A percentile compares a stretch with the other conserved stretches of the same genome.
Conservation (phyloP, 768 basidiomycete species). For the Tricholoma hemisulphureum region DNA sequence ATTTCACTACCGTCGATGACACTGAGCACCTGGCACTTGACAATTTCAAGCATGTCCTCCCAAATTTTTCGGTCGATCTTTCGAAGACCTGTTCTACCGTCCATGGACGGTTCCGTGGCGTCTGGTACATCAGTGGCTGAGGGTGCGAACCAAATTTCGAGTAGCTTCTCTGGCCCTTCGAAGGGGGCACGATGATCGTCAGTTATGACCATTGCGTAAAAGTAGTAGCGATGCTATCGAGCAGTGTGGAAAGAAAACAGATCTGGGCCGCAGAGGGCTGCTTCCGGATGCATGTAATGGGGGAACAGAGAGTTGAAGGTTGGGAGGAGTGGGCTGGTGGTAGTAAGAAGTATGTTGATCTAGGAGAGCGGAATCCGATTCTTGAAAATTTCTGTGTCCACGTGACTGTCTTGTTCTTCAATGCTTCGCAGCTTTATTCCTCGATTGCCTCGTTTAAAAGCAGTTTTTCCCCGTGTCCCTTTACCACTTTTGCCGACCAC, state of each 20-base stretch:
- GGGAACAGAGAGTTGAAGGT: constrained; percentile 12
- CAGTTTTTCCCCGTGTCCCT: constrained; percentile 42
- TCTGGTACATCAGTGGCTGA: constrained; percentile 59
- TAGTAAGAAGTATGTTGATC: too few relatives aligned
- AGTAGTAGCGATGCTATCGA: constrained; percentile 47
- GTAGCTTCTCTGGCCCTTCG: constrained; percentile 91
- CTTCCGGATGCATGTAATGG: constrained; percentile 45
- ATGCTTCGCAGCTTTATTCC: constrained; percentile 41
- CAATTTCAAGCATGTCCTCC: constrained; percentile 97
- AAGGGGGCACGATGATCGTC: constrained; percentile 57
- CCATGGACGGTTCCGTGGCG: constrained; percentile 29
- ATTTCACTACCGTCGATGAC: constrained; percentile 84
- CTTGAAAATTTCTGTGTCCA: background rate
- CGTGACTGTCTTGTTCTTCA: constrained; percentile 1
- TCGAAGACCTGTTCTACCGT: constrained; percentile 68
- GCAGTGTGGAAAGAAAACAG: constrained; percentile 39
- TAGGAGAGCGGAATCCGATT: too few relatives aligned
- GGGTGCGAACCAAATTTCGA: constrained; percentile 97
- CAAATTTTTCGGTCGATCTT: constrained; percentile 73
- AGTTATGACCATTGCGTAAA: constrained; percentile 28
- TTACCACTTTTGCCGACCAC: constrained; percentile 51
- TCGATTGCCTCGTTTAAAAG: constrained; percentile 46
- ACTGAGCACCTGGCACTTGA: constrained; percentile 94
- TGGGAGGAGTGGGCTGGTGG: constrained; percentile 2
- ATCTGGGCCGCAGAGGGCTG: constrained; percentile 23